Percentiles rank a stretch among this genome's conserved stretches.
phyloP scores from a whole-genome alignment of 176 grass and related monocot genomes.

The Oryza punctata region DNA sequence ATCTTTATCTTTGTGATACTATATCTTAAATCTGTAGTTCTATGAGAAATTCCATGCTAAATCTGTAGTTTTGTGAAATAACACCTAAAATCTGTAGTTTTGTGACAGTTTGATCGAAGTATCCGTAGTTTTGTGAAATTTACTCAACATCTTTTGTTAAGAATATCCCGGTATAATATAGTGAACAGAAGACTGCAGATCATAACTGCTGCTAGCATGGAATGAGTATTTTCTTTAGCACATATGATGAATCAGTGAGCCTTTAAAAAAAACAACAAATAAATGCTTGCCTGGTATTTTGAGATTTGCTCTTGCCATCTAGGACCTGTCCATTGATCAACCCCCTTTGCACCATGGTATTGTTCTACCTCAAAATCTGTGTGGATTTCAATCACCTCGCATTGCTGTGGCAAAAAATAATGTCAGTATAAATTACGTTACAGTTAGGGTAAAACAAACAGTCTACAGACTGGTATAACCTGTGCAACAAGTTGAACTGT shows the following conservation, averaged over 20 bases:
- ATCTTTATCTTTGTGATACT: too few species aligned
- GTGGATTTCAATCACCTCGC: constrained; percentile 64
- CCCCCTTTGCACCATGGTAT: constrained; percentile 71
- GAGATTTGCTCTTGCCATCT: constrained; percentile 72
- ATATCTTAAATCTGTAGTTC: too few species aligned
- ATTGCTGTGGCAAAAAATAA: constrained; percentile 60
- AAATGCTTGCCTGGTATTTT: constrained; percentile 61
- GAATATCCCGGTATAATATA: background rate
- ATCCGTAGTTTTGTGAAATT: too few species aligned
- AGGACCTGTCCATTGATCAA: constrained; percentile 69
- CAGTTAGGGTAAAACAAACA: background rate
- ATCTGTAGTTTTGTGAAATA: too few species aligned
- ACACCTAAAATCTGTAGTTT: too few species aligned
- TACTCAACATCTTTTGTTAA: background rate
- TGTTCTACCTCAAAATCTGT: constrained; percentile 69
- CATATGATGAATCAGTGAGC: constrained; percentile 18
- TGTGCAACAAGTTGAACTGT: constrained; percentile 78
- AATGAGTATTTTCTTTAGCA: constrained; percentile 18
- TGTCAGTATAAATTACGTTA: constrained; percentile 8
- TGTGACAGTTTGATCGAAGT: too few species aligned
- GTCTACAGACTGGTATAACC: constrained; percentile 41
- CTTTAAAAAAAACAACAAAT: background rate
- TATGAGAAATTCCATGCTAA: too few species aligned
- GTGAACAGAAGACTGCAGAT: background rate
- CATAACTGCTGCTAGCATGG: background rate